A percentile compares a stretch with the other conserved stretches of the same genome.
Conservation (phyloP, 306 rosid species). For the Mucuna pruriens region DNA sequence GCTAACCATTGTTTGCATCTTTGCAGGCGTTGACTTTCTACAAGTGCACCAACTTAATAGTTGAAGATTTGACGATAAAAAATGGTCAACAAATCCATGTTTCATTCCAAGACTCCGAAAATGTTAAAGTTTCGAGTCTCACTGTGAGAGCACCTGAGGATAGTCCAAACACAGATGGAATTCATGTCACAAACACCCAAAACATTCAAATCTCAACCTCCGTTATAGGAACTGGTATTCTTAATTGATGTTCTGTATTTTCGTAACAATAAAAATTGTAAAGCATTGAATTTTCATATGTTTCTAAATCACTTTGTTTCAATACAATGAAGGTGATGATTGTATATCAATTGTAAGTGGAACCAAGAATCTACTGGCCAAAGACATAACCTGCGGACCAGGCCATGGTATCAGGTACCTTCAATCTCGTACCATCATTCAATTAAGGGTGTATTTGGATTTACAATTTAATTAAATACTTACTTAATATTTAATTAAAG, state of each 20-base stretch:
- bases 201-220: conserved; percentile 58
- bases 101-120: conserved; percentile 41
- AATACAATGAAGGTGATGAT: conserved; percentile 67
- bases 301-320: conserved; percentile 7
- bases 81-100: conserved; percentile 70
- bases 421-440: not conserved
- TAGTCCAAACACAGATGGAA: conserved; percentile 88
- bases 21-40: conserved; percentile 68
- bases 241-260: not conserved
- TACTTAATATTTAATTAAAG: not conserved
- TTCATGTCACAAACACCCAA: conserved; percentile 58
- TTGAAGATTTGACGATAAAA: conserved; percentile 50
- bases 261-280: not conserved
- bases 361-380: conserved; percentile 58
- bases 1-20: not conserved
- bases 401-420: conserved; percentile 90
- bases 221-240: conserved; percentile 63
- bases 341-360: conserved; percentile 83
- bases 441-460: not conserved
- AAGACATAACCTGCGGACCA: conserved; percentile 79
- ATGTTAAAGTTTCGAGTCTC: conserved; percentile 54
- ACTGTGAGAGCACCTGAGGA: conserved; percentile 56
- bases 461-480: not conserved
- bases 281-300: not conserved
- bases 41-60: conserved; percentile 43